Evolutionary conservation across 208 protist species (phyloP), one percentile per base, ranked within the genome.

Genomic region (Acanthamoeba castellanii): DNA sequence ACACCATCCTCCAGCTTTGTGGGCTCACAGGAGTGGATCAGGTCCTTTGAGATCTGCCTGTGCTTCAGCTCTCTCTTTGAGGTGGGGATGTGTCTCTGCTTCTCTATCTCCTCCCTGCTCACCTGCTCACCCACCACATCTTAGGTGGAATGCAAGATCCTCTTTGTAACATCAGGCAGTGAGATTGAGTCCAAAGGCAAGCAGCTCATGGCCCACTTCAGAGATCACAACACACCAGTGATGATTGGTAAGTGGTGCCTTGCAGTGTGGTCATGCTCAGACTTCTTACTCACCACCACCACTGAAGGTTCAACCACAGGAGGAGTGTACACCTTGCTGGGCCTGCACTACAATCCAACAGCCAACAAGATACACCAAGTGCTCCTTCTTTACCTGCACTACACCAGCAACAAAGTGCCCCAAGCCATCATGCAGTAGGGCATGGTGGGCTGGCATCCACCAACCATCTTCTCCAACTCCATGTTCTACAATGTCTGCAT

Each of bases 401-500:
- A 50, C n/a, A 14, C 82, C 7, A 45, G 82, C 37, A 90, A 90
- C 8, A 45, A 90, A 11, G n/a, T 47, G 25, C 55, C 50, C 27
- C 13, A 90, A 37, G 82, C 57, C 37, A 30, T 90, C 47, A 11
- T 90, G 30, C 32, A 45, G 11, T 13, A 20, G 52, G 82, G 82
- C 6, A 70, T 61, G 82, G 50, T 61, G 25, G 82, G 30, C 82
- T 90, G 82, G 82, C 82, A 27, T 32, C 34, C 6, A 45, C 82
- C 82, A 90, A 37, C 13, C 30, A 37, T 90, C 82, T 90, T 90
- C 50, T 90, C 82, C n/a, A 20, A n/a, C 27, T 90, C 82, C 9
- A 90, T 90, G 82, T 90, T 90, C 82, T 90, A 90, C 52, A 90
- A 90, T 45, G 57, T 90, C 22, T 90, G 82, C 82, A n/a, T 90